A percentile compares a stretch with the other conserved stretches of the same genome.
phyloP scores from a whole-genome alignment of 495 filamentous ascomycete species.

The Daldinia caldariorum region DNA sequence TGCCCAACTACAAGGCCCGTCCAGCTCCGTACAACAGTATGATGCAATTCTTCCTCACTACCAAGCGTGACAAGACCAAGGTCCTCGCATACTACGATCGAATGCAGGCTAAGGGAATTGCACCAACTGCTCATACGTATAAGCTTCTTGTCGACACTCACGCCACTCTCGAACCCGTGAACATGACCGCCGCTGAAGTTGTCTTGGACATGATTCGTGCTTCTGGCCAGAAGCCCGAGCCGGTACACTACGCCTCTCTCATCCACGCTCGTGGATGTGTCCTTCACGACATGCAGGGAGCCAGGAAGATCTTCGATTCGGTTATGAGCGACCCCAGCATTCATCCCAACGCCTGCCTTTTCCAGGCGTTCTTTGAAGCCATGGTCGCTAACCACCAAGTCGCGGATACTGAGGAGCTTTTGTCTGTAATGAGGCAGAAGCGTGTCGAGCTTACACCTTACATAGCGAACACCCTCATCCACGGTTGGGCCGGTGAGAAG shows the following conservation, averaged over 20 bases:
- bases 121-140: conserved; percentile 94
- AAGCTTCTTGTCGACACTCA: conserved; percentile 97
- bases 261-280: conserved; percentile 97
- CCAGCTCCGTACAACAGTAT: conserved; percentile 98
- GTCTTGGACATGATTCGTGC: conserved; percentile 81
- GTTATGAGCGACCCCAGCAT: conserved; percentile 73
- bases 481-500: conserved; percentile 91
- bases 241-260: conserved; percentile 93
- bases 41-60: conserved; percentile 99
- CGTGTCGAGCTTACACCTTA: conserved; percentile 91
- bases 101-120: conserved; percentile 86
- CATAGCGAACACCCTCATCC: conserved; percentile 98
- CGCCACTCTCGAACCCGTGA: conserved; percentile 89
- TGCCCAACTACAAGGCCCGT: conserved; percentile 98
- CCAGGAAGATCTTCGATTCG: conserved; percentile 80
- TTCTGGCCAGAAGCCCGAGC: conserved; percentile 79
- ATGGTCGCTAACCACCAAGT: conserved; percentile 95
- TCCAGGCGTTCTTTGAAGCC: conserved; percentile 93
- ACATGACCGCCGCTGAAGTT: conserved; percentile 88
- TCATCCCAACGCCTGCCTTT: conserved; percentile 82
- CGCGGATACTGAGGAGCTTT: conserved; percentile 74
- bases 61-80: conserved; percentile 93
- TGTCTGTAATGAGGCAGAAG: conserved; percentile 75
- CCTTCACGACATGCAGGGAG: conserved; percentile 86
- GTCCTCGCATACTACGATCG: conserved; percentile 96